Evolutionary conservation across 139 green algal species (phyloP).

Genomic region (Tetratostichococcus sp.): DNA sequence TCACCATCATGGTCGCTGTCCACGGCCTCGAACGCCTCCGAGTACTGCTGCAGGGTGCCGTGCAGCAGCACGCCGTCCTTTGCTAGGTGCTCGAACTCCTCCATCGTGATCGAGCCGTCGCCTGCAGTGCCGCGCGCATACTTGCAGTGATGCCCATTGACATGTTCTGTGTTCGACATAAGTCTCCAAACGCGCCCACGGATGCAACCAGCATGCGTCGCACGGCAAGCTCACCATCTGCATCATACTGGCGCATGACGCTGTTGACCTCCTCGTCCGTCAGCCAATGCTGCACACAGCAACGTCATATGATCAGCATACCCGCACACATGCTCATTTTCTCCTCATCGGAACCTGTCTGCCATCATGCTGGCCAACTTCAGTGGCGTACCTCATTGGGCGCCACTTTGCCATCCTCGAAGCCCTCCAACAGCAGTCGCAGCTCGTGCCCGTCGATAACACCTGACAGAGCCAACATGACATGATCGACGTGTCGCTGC

Average conservation of each 20-base stretch:
- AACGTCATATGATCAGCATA: background rate
- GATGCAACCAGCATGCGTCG: background rate
- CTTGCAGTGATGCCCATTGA: no score
- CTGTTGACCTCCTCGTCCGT: background rate
- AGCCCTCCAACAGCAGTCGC: background rate
- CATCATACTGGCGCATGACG: background rate
- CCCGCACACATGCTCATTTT: no score
- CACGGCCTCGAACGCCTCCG: conserved; percentile 53
- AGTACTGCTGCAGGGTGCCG: conserved; percentile 70
- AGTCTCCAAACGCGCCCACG: no score
- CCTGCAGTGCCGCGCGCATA: no score
- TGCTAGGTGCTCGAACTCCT: conserved; percentile 4
- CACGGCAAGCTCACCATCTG: background rate
- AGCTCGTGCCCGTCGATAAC: background rate
- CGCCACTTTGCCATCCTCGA: background rate
- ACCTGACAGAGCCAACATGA: no score
- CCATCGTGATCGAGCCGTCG: background rate
- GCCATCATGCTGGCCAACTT: no score
- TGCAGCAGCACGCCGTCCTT: conserved; percentile 64
- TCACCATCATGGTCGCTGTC: conserved; percentile 16
- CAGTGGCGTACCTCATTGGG: background rate
- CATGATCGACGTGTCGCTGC: no score
- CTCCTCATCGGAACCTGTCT: no score
- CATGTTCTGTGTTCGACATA: no score
- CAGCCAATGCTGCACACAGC: background rate